These are phyloP conservation scores for Umbilicus rupestris DNA, from an alignment of 164 flowering plant species.

Conservation along the genomic window DNA sequence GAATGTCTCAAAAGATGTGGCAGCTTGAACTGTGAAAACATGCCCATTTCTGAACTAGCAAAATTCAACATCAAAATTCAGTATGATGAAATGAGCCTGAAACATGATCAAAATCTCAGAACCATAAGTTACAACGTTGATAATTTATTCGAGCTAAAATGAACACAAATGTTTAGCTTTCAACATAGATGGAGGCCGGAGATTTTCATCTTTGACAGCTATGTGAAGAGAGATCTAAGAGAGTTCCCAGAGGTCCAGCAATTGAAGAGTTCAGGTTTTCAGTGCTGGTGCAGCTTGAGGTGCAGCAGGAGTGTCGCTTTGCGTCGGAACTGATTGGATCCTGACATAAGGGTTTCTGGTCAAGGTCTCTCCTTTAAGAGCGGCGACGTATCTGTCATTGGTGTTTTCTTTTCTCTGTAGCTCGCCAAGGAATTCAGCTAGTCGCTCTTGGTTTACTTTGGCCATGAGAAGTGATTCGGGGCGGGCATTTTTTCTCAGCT, in stretches of 20 bases:
- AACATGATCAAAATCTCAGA: neutral
- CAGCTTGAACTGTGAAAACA: no score
- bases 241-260: neutral
- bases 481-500: slow-evolving; percentile 61
- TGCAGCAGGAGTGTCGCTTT: slow-evolving; percentile 10
- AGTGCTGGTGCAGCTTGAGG: neutral
- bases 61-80: no score
- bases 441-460: slow-evolving; percentile 65
- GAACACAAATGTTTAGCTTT: neutral
- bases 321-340: slow-evolving; percentile 70
- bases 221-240: neutral
- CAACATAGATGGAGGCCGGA: neutral
- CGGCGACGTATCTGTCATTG: slow-evolving; percentile 89
- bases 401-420: slow-evolving; percentile 79
- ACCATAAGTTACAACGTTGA: neutral
- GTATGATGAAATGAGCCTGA: no score
- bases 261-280: neutral
- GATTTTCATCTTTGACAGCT: neutral
- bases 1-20: neutral
- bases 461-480: slow-evolving; percentile 89
- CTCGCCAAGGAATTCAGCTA: slow-evolving; percentile 84
- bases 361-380: slow-evolving; percentile 80
- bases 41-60: no score
- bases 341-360: slow-evolving; percentile 81
- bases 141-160: neutral